Conservation (phyloP, 805 yeast species). For the Saccharomyces jurei region DNA sequence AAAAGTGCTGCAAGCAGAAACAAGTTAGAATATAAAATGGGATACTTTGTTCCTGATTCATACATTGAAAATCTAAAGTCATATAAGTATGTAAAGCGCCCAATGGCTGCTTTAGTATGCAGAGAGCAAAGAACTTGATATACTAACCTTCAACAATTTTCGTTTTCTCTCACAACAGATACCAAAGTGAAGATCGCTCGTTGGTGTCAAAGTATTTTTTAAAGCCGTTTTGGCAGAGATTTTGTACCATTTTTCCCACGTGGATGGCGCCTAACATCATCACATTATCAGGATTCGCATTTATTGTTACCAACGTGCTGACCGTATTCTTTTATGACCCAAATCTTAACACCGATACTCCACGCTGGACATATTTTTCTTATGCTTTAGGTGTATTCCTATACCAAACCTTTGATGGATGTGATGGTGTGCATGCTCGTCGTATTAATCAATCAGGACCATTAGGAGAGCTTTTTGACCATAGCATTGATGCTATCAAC, state of each 20-base stretch:
- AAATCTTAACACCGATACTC: slow-evolving; percentile 46
- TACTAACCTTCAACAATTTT: background rate
- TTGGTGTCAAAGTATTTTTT: slow-evolving; percentile 63
- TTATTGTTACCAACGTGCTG: slow-evolving; percentile 54
- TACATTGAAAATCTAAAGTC: slow-evolving; percentile 46
- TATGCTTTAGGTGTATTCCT: slow-evolving; percentile 78
- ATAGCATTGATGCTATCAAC: slow-evolving; percentile 67
- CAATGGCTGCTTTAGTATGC: background rate
- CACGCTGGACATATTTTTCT: slow-evolving; percentile 67
- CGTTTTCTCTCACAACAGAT: slow-evolving; percentile 29
- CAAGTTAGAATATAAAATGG: slow-evolving; percentile 37
- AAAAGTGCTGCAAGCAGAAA: background rate
- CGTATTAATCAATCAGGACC: slow-evolving; percentile 94
- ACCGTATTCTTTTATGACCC: slow-evolving; percentile 72
- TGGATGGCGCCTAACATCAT: slow-evolving; percentile 91
- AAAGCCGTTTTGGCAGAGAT: slow-evolving; percentile 73
- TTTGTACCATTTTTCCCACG: slow-evolving; percentile 67
- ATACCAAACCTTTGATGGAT: slow-evolving; percentile 93
- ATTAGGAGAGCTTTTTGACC: slow-evolving; percentile 89
- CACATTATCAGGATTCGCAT: slow-evolving; percentile 72
- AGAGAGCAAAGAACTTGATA: background rate
- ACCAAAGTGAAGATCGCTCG: slow-evolving; percentile 76
- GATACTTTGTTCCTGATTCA: slow-evolving; percentile 51
- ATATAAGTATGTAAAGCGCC: slow-evolving; percentile 34
- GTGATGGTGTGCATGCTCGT: slow-evolving; percentile 94